Conservation (phyloP, 148 eudicot genomes). For the Gaultheria prostrata region DNA sequence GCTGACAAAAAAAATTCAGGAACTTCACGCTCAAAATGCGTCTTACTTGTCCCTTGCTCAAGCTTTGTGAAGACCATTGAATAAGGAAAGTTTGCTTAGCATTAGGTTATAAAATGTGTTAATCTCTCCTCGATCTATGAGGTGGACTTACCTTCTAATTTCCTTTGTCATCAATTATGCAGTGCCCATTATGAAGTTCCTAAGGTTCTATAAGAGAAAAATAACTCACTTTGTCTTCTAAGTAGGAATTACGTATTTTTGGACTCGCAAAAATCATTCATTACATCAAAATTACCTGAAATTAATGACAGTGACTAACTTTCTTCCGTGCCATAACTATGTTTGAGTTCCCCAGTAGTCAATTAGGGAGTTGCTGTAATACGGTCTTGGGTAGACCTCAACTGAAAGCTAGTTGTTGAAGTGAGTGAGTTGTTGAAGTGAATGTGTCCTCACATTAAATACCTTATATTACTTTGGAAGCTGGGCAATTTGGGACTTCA, state of each 20-base stretch:
- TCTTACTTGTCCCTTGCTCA: neutral
- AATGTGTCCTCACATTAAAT: neutral
- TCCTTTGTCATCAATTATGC: neutral
- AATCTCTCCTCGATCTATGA: neutral
- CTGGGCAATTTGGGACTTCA: neutral
- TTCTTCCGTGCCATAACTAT: neutral
- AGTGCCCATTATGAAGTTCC: neutral
- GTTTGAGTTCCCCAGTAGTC: neutral
- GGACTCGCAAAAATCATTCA: neutral
- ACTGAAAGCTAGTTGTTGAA: neutral
- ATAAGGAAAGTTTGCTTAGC: slow-evolving; percentile 6
- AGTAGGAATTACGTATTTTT: neutral
- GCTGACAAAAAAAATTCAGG: neutral
- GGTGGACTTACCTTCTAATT: neutral
- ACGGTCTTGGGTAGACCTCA: neutral
- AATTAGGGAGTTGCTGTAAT: neutral
- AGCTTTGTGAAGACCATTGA: neutral
- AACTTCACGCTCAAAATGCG: neutral
- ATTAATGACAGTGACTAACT: neutral
- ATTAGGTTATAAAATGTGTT: neutral
- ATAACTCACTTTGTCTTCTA: neutral
- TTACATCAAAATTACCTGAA: neutral
- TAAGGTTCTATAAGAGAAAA: neutral
- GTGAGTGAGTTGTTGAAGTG: neutral
- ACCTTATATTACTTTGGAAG: neutral